Evolutionary conservation across 305 asterid species (phyloP).

Genomic region (Fraxinus dipetala): DNA sequence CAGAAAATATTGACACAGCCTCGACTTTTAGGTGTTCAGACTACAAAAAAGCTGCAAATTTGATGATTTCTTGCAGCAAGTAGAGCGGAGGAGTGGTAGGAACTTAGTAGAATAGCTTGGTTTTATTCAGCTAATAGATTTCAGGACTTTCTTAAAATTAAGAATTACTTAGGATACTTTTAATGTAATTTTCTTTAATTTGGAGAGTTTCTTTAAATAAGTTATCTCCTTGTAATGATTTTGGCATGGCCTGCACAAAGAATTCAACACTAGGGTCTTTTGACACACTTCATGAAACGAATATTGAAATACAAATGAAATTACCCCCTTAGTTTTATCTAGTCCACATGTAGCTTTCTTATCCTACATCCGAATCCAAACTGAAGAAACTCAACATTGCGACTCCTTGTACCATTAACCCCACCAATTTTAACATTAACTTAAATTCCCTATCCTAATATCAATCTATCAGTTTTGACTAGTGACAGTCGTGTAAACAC

Average conservation of each 20-base stretch:
- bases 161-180: background rate
- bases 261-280: background rate
- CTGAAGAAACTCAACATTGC: background rate
- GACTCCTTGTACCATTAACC: background rate
- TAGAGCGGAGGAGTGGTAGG: background rate
- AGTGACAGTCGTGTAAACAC: background rate
- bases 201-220: background rate
- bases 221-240: background rate
- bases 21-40: background rate
- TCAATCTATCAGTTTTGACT: background rate
- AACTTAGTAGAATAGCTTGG: background rate
- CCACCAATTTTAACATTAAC: background rate
- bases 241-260: background rate
- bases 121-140: background rate
- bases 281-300: background rate
- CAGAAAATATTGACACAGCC: background rate
- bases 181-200: background rate
- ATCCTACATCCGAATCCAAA: background rate
- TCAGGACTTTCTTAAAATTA: background rate
- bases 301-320: background rate
- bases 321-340: background rate
- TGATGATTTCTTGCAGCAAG: background rate
- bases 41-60: background rate
- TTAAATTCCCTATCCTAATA: background rate
- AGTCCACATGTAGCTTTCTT: background rate